Conservation (phyloP, 306 rosid genomes). For the Pueraria montana region DNA sequence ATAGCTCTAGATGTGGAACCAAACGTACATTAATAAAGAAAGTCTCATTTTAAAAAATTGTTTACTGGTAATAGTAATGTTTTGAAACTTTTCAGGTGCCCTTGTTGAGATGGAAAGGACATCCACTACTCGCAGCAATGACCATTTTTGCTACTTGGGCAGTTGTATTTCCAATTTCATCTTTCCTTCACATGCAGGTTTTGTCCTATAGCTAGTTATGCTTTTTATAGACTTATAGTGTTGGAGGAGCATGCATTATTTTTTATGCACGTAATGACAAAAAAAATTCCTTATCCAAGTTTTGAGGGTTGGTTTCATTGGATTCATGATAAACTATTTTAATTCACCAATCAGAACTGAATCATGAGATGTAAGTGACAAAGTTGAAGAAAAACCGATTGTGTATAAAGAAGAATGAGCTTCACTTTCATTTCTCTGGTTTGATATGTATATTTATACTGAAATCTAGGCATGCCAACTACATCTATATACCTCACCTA, state of each 20-base stretch:
- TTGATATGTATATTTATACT: too few species aligned
- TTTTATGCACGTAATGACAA: not conserved
- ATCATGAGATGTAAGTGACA: not conserved
- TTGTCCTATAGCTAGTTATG: not conserved
- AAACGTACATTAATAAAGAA: too few species aligned
- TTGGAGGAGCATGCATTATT: not conserved
- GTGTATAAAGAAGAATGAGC: not conserved
- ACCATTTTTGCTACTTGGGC: not conserved
- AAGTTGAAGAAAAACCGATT: not conserved
- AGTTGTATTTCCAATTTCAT: not conserved
- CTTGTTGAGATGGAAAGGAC: slow-evolving; percentile 83
- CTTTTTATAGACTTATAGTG: not conserved
- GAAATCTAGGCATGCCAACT: too few species aligned
- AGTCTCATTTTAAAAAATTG: too few species aligned
- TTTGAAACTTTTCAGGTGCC: slow-evolving; percentile 63
- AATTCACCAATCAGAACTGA: not conserved
- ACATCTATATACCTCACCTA: not conserved
- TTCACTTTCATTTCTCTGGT: not conserved
- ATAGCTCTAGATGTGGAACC: too few species aligned
- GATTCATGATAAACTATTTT: not conserved
- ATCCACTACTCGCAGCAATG: slow-evolving; percentile 78
- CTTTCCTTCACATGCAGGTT: slow-evolving; percentile 4
- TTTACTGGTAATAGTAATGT: too few species aligned
- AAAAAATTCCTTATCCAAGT: too few species aligned
- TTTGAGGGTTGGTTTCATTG: not conserved